These are phyloP conservation scores for Astrothelium macrocarpum DNA, from an alignment of 495 filamentous ascomycete species.

Conservation along the genomic window DNA sequence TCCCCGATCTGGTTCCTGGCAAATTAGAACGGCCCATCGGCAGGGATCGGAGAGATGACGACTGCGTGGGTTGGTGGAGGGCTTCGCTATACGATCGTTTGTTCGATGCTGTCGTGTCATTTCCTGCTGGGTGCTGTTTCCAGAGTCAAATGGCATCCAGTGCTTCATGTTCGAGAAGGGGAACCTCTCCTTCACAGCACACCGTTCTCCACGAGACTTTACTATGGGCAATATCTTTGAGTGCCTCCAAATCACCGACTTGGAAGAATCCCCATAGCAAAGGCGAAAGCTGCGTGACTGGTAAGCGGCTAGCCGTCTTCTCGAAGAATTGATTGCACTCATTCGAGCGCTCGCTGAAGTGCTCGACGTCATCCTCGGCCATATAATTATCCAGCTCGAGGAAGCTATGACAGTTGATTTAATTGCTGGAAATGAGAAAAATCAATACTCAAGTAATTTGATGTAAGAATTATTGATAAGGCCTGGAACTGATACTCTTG, in stretches of 20 bases:
- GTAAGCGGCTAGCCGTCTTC: constrained; percentile 1
- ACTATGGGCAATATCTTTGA: not conserved
- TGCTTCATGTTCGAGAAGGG: constrained; percentile 1
- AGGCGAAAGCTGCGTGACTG: constrained; percentile 1
- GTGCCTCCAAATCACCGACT: not conserved
- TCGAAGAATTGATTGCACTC: not conserved
- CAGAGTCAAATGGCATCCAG: not conserved
- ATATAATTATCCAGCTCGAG: constrained; percentile 1
- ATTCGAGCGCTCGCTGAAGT: constrained; percentile 1
- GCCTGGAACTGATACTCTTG: not conserved
- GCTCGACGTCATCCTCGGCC: not conserved
- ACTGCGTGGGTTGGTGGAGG: not conserved
- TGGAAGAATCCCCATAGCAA: not conserved
- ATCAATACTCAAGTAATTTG: not conserved
- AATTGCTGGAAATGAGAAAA: not conserved
- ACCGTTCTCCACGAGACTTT: not conserved
- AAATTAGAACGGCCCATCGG: not conserved
- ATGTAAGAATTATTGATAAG: not conserved
- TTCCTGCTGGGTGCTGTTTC: not conserved
- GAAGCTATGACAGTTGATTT: not conserved
- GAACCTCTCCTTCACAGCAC: not conserved
- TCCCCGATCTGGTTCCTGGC: not conserved
- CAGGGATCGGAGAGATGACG: not conserved
- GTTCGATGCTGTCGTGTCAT: not conserved
- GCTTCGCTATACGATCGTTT: not conserved